Evolutionary conservation across 83 land plant species (phyloP).

Genomic region (Diphasiastrum complanatum): DNA sequence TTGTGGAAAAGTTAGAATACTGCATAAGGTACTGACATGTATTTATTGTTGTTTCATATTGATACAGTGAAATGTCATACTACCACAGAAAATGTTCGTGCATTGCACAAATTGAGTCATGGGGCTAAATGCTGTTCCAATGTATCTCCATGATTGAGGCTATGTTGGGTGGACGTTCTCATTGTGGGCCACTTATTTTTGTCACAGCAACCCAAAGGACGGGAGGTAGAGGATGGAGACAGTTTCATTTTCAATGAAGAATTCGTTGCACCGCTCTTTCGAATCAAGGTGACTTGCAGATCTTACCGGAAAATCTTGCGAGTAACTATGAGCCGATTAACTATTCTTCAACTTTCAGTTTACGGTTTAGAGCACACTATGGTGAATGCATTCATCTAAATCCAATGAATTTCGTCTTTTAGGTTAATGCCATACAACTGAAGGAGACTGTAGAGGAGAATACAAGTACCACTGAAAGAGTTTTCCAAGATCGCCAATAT

Average conservation of each 20-base stretch:
- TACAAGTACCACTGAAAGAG: slow-evolving; percentile 98
- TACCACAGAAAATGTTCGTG: no score
- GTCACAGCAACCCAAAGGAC: slow-evolving; percentile 92
- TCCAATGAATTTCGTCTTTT: not conserved
- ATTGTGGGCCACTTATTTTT: not conserved
- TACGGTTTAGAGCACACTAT: no score
- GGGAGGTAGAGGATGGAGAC: slow-evolving; percentile 95
- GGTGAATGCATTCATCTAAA: no score
- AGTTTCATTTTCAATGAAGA: slow-evolving; percentile 84
- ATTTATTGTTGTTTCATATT: no score
- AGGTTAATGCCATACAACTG: slow-evolving; percentile 99
- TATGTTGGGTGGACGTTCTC: no score
- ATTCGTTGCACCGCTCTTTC: slow-evolving; percentile 89
- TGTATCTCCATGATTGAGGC: no score
- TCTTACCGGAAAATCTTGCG: no score
- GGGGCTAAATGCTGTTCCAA: no score
- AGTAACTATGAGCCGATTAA: no score
- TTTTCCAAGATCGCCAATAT: slow-evolving; percentile 99
- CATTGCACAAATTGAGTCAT: no score
- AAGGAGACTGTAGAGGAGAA: slow-evolving; percentile 99
- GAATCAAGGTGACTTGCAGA: slow-evolving; percentile 94
- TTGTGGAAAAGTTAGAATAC: slow-evolving; percentile 95
- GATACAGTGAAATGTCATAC: no score
- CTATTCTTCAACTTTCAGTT: no score
- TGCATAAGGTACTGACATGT: slow-evolving; percentile 89